Base-by-base conservation (phyloP, 192 early-diverging fungal species). In the Coemansia sp. region DNA sequence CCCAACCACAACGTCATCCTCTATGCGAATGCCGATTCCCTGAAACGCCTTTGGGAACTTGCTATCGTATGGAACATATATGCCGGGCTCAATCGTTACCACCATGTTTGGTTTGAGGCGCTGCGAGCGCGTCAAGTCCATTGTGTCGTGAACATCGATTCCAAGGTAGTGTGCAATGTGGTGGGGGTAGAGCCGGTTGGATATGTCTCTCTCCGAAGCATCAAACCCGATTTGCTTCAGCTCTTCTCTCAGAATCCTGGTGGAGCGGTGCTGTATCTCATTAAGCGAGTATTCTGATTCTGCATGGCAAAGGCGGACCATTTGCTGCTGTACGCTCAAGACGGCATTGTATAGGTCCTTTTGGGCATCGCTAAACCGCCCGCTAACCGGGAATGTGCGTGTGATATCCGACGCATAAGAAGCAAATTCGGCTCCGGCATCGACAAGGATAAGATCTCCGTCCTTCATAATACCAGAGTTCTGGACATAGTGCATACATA, bases 81-180 rank as follows among this genome's bases (percentile, higher is more conserved):
- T 40, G 1, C 95, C 97, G 0, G 97, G 95, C 72, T 99, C 97
- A 41, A 99, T 90, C 6, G 97, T 99, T 32, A 99, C 85, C 21
- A 96, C 93, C 93, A 95, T 96, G 51, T 91, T 91, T 16, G 74
- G 64, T 67, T 87, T 85, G 40, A 99, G 79, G 51, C 69, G 81
- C 67, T 85, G 85, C 7, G 90, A 89, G 22, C 97, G 85, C 18
- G 86, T 81, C 42, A 97, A 75, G 66, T 89, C 85, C 43, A 85
- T 83, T 2, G 90, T 88, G 73, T 99, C 95, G 80, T 99, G 97
- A 3, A 99, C 94, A 74, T 99, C 97, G 71, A 98, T 67, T 9
- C 97, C 97, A 16, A 98, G 85, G 58, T 92, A 99, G 70, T 98
- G 97, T 18, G 94, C 88, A 12, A 99, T 89, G 73, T 99, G 95